These are phyloP conservation scores for Skeletonema grethae DNA, from an alignment of 108 stramenopile genomes.

Conservation along the genomic window DNA sequence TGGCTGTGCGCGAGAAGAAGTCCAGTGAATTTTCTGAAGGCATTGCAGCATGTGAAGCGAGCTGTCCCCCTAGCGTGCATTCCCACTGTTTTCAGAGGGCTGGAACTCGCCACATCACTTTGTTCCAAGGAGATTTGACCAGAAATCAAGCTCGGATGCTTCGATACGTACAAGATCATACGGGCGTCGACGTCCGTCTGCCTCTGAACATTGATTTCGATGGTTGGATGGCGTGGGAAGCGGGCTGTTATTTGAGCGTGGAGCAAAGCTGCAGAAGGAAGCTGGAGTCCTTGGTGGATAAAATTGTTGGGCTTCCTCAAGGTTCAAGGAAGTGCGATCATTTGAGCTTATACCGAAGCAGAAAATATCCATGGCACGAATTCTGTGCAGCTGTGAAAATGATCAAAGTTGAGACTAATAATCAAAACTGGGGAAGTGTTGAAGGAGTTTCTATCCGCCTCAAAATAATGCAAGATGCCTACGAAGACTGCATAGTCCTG, in stretches of 20 bases:
- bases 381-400: neutral
- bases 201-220: slow-evolving; percentile 4
- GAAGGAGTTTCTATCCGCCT: slow-evolving; percentile 2
- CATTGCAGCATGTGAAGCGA: neutral
- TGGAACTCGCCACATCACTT: neutral
- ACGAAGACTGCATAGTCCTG: slow-evolving; percentile 5
- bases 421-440: neutral
- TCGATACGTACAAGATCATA: neutral
- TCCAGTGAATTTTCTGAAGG: neutral
- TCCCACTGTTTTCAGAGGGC: slow-evolving; percentile 2
- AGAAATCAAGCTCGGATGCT: slow-evolving; percentile 1
- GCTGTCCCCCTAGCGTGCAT: neutral
- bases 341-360: neutral
- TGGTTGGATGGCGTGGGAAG: slow-evolving; percentile 3
- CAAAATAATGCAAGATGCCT: slow-evolving; percentile 2
- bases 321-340: neutral
- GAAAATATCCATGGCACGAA: neutral
- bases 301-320: neutral
- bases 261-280: neutral
- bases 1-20: slow-evolving; percentile 5
- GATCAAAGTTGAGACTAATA: neutral
- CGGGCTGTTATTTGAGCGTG: slow-evolving; percentile 4
- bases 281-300: neutral
- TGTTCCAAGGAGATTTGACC: neutral
- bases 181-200: neutral